phyloP scores from a whole-genome alignment of 2,329 filamentous ascomycete species.

The Hypoxylon sp. region DNA sequence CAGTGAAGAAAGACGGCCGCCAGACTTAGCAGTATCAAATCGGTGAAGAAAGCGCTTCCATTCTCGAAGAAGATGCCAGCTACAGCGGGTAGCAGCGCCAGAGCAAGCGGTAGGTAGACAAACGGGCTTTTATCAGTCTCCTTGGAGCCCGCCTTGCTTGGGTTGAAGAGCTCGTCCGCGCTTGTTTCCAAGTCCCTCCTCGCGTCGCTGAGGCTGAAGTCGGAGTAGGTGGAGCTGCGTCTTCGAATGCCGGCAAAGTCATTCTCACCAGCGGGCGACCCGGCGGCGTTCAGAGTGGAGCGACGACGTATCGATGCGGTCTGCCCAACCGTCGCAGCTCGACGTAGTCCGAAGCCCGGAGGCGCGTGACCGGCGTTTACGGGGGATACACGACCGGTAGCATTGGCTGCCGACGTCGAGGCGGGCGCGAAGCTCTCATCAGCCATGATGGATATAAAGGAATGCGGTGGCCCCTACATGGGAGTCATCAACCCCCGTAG shows the following conservation, averaged over 20 bases:
- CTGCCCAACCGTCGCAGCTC: slow-evolving; percentile 57
- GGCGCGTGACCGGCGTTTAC: slow-evolving; percentile 39
- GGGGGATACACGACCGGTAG: slow-evolving; percentile 32
- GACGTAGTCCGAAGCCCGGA: slow-evolving; percentile 56
- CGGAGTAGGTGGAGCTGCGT: slow-evolving; percentile 82
- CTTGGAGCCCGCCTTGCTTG: slow-evolving; percentile 55
- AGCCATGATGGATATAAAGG: slow-evolving; percentile 45
- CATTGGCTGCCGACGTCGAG: slow-evolving; percentile 42
- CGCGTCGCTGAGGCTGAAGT: slow-evolving; percentile 77
- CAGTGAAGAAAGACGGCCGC: slow-evolving; percentile 91
- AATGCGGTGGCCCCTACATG: slow-evolving; percentile 29
- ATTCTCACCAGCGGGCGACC: slow-evolving; percentile 36
- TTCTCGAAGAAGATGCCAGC: slow-evolving; percentile 87
- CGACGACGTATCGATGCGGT: slow-evolving; percentile 45
- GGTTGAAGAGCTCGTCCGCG: slow-evolving; percentile 76
- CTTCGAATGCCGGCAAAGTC: slow-evolving; percentile 59
- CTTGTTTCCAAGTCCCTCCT: slow-evolving; percentile 72
- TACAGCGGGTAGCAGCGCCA: slow-evolving; percentile 88
- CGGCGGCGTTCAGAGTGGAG: slow-evolving; percentile 30
- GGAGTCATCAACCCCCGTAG: slow-evolving; percentile 23
- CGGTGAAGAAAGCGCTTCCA: slow-evolving; percentile 84
- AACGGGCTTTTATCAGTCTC: slow-evolving; percentile 72
- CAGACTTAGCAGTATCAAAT: slow-evolving; percentile 82
- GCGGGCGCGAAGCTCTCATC: slow-evolving; percentile 45
- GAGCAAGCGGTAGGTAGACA: slow-evolving; percentile 83